Base-by-base conservation (phyloP, 805 yeast genomes). In the Saturnispora dispora region DNA sequence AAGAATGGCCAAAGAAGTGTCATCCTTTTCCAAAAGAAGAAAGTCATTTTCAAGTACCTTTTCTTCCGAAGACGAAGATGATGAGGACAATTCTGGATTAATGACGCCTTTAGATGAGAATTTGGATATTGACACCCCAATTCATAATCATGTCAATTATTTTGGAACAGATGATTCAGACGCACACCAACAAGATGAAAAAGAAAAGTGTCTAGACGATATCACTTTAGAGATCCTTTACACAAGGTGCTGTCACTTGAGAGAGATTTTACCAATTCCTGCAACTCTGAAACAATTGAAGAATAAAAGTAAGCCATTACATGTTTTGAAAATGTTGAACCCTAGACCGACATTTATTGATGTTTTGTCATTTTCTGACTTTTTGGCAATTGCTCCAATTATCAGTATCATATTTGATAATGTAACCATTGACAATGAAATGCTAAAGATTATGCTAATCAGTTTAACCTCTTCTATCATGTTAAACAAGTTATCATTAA, bases 51-150 rank as follows among this genome's bases (percentile, higher is more conserved):
- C 46, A 17, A 30, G 39, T 30, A 18, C n/a, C n/a, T 44, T 52
- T 5, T 52, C 42, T 10, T 61, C 58, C 28, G 64, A 63, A 28
- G 57, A 56, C 23, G 64, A 58, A 13, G 60, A 58, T 7, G 60
- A 55, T 5, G 60, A 60, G 43, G 64, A 55, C 15, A 54, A 50
- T 25, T 51, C 53, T 10, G 51, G 47, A 4, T 32, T 52, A 20
- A 35, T 20, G 22, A 23, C 40, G 6, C 35, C 41, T 8, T 9
- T 33, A 8, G 46, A 45, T 22, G 54, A 49, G 41, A 35, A 46
- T 33, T 20, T 74, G 27, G 85, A 76, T 54, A 84, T 85, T 55
- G 95, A 85, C 62, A 83, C 80, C 48, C 91, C 91, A 1, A 58
- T 78, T 36, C 83, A 78, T 60, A 60, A 71, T 6, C 82, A 69